Percentiles rank a stretch among this genome's conserved stretches.
phyloP scores from a whole-genome alignment of 2,329 filamentous ascomycete species.

The Aspergillus sp. region DNA sequence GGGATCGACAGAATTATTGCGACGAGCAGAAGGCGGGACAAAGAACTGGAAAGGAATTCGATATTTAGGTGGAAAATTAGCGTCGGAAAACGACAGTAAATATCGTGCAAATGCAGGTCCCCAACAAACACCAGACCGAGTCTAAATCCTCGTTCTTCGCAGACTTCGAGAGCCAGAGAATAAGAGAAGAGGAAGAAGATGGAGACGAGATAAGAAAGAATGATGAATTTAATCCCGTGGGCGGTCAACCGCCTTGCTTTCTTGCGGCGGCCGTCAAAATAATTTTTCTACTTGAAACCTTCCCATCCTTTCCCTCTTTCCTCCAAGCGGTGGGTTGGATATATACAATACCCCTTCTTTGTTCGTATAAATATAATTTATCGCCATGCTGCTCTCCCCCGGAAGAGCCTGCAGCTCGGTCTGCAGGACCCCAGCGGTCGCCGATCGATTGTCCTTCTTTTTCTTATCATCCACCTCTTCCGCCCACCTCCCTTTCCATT shows the following conservation, averaged over 20 bases:
- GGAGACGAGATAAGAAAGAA: not conserved
- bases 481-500: conserved; percentile 3
- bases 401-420: conserved; percentile 34
- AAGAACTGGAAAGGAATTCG: not conserved
- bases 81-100: not conserved
- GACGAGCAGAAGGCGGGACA: not conserved
- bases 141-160: not conserved
- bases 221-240: not conserved
- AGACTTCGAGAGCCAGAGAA: not conserved
- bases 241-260: not conserved
- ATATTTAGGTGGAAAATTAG: not conserved
- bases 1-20: too few relatives aligned
- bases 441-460: conserved; percentile 10
- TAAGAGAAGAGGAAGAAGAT: not conserved
- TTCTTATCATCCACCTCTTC: conserved; percentile 9
- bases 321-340: conserved; percentile 17
- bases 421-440: conserved; percentile 30
- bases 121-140: not conserved
- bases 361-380: conserved; percentile 5
- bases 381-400: conserved; percentile 25
- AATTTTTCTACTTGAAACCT: not conserved
- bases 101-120: not conserved
- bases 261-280: not conserved
- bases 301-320: conserved; percentile 4
- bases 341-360: not conserved